Base-by-base conservation (phyloP, 768 basidiomycete genomes). In the Coprinellus micaceus region DNA sequence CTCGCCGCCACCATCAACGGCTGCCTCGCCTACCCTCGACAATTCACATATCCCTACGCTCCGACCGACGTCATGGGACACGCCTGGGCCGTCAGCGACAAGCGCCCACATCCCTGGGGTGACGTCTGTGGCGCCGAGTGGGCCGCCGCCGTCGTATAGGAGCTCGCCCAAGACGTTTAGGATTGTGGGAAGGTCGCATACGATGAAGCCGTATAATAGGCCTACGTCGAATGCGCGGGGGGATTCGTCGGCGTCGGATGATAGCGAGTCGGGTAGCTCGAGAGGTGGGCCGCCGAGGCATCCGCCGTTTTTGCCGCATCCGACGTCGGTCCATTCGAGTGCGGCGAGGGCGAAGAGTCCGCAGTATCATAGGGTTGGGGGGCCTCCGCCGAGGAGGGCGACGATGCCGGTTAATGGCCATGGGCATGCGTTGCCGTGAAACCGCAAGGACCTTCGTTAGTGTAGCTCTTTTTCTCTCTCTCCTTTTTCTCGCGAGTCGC, bases 141-240 rank as follows among this genome's bases (percentile, higher is more conserved):
- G 33, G 13, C 33, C 7, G 6, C 33, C 33, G 33, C 33, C 33
- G 33, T 33, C 33, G n/a, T 51, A 51, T 15, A 30, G 49, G 19
- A 37, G n/a, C n/a, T n/a, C 19, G n/a, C 49, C 30, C n/a, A 51
- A 51, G 49, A 43, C 40, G 10, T 33, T 29, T 36, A 30, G 49
- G 30, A 51, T 51, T 51, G 49, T 51, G 17, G 26, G 28, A 36
- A 26, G 49, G 10, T 51, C 49, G 21, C 33, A 51, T 33, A 51
- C 49, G 19, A 37, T 37, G 49, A 51, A 36, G 49, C 49, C 49
- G 4, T 37, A 51, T 37, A 28, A 12, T 24, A 22, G 47, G 24
- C 49, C 49, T 19, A 37, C 9, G 6, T 21, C 6, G 7, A 15
- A 21, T 21, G 15, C 40, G 40, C 15, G 49, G 19, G 28, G 22